Conservation (phyloP, 768 basidiomycete species). For the Leucogyrophana mollusca region DNA sequence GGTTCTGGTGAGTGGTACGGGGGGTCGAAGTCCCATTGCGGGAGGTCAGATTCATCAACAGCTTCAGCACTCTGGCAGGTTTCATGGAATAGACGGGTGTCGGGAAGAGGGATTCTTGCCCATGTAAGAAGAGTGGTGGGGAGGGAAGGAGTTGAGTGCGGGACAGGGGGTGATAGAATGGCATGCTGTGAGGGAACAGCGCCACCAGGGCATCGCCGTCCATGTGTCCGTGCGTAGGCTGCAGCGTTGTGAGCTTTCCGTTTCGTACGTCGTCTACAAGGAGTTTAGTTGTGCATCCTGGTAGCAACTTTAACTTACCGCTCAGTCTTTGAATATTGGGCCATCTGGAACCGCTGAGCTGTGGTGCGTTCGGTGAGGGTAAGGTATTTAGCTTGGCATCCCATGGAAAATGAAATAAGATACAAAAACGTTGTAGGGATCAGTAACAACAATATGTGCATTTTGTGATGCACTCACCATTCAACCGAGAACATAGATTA, state of each 20-base stretch:
- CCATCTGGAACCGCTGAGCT: background rate
- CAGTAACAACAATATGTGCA: background rate
- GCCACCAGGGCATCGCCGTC: background rate
- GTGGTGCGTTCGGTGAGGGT: background rate
- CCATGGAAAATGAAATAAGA: background rate
- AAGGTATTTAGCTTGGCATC: background rate
- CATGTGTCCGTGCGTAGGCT: background rate
- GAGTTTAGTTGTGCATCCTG: background rate
- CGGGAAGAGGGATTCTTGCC: conserved; percentile 2
- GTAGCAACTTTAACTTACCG: background rate
- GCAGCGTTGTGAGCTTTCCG: background rate
- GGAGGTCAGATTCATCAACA: conserved; percentile 1
- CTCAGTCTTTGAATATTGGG: background rate
- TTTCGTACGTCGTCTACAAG: background rate
- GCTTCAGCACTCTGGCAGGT: conserved; percentile 1
- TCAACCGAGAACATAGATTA: background rate
- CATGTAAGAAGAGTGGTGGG: too few relatives aligned
- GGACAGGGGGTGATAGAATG: background rate
- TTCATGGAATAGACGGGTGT: conserved; percentile 4
- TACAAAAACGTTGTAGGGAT: background rate
- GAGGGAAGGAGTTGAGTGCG: background rate
- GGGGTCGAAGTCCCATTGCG: conserved; percentile 1
- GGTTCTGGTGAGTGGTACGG: conserved; percentile 3
- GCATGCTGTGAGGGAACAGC: background rate
- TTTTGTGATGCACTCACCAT: background rate